These are phyloP conservation scores for Onygena corvina DNA, from an alignment of 2,329 filamentous ascomycete genomes.

Conservation along the genomic window DNA sequence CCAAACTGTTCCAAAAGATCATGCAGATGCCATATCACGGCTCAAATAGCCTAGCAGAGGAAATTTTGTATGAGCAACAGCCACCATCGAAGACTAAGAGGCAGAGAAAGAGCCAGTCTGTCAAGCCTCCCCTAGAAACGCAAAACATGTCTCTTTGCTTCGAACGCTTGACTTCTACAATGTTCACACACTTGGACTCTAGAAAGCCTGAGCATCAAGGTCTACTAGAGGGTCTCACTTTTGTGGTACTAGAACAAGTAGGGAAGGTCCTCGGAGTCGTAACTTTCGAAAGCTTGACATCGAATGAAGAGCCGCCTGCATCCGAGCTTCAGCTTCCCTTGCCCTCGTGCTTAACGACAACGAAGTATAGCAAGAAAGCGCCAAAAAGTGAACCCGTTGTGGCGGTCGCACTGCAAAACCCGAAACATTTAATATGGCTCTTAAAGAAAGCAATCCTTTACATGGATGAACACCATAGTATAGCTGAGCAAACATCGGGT, in stretches of 20 bases:
- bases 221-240: conserved; percentile 34
- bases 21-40: conserved; percentile 21
- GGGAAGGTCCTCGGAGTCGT: conserved; percentile 32
- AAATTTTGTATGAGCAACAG: conserved; percentile 9
- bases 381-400: conserved; percentile 19
- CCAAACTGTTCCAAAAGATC: conserved; percentile 24
- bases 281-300: conserved; percentile 28
- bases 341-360: conserved; percentile 19
- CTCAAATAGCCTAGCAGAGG: background rate
- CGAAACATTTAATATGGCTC: conserved; percentile 27
- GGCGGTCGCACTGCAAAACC: conserved; percentile 24
- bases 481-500: background rate
- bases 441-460: conserved; percentile 23
- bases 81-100: conserved; percentile 13
- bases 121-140: background rate
- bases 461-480: conserved; percentile 14
- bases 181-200: conserved; percentile 24
- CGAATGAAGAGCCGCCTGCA: conserved; percentile 17
- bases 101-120: conserved; percentile 9
- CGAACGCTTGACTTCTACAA: conserved; percentile 21
- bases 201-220: conserved; percentile 21
- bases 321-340: conserved; percentile 16
- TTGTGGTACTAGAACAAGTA: conserved; percentile 27
- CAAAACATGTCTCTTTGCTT: conserved; percentile 19
- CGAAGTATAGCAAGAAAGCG: conserved; percentile 6